Evolutionary conservation across 805 yeast species (phyloP), one percentile per base, ranked within the genome.

Genomic region (Metschnikowia anglica): DNA sequence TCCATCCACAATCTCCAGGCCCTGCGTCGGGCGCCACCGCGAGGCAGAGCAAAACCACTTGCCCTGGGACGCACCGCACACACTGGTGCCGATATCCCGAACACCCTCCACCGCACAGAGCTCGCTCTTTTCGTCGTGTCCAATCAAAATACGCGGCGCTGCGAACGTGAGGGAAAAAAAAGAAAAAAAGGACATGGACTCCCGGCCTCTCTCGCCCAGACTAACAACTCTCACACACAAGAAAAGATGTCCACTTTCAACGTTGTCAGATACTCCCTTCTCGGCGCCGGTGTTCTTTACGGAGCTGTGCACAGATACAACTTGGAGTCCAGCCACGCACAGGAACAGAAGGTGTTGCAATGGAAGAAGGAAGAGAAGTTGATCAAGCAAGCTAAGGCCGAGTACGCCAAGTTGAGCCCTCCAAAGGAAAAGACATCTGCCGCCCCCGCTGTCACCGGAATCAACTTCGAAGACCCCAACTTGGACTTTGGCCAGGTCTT

Each of bases 211-310:
- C 33, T 8, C 12, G 5, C n/a, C 20, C 16, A 34, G 28, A 30
- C 26, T 23, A 23, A 9, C 12, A 34, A 39, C 15, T n/a, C 20
- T 17, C 35, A 12, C 5, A 4, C 12, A 5, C 5, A 25, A 25
- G 12, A 26, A 30, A 39, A 19, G 34, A 66, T 66, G 71, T 65
- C 72, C 39, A 53, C 59, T 27, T 66, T 70, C 58, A 70, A 85
- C 85, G 89, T 90, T 61, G 79, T 90, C 63, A 88, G 98, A 83
- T 91, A 93, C 83, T 74, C 95, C 55, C 84, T 95, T 42, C 78
- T 91, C 55, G 91, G 86, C 41, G 80, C 88, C 55, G 99, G 99
- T 67, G 73, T 90, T 46, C 76, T 80, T 49, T 88, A 87, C 71
- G 99, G 99, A 57, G 86, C 88, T 52, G 77, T 77, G 66, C 96